Evolutionary conservation across 768 basidiomycete genomes (phyloP).

Genomic region (Boletus subcaerulescens): DNA sequence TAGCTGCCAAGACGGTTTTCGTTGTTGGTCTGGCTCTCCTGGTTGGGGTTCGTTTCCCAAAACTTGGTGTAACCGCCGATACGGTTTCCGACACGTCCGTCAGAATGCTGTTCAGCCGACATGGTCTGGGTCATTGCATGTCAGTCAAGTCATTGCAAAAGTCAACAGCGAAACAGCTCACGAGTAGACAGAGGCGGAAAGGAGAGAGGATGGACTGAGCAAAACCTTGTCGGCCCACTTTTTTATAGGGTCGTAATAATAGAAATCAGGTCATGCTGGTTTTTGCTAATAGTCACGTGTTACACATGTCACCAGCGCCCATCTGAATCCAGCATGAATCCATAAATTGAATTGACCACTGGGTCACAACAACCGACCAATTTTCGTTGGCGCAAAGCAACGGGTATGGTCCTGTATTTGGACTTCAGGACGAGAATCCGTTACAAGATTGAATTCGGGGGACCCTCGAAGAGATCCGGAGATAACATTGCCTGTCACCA

Average conservation of each 20-base stretch:
- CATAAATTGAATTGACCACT: too few species aligned
- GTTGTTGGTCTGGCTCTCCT: constrained; percentile 65
- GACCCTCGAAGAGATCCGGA: too few species aligned
- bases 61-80: constrained; percentile 86
- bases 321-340: too few species aligned
- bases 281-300: constrained; percentile 8
- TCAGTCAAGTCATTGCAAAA: not conserved
- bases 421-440: too few species aligned
- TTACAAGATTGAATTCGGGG: too few species aligned
- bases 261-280: constrained; percentile 20
- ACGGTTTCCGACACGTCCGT: constrained; percentile 63
- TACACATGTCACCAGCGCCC: too few species aligned
- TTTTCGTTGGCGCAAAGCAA: too few species aligned
- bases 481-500: too few species aligned
- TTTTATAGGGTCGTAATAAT: constrained; percentile 7
- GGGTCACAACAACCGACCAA: too few species aligned
- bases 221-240: not conserved
- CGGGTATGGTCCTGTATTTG: too few species aligned
- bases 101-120: constrained; percentile 35
- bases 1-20: constrained; percentile 78
- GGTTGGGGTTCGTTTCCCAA: constrained; percentile 80
- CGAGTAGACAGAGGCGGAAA: not conserved
- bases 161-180: not conserved
- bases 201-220: not conserved
- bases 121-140: not conserved